A percentile compares a stretch with the other conserved stretches of the same genome.
Evolutionary conservation across 1,284 basidiomycete species (phyloP).

Genomic region (Golubevia pallescens): DNA sequence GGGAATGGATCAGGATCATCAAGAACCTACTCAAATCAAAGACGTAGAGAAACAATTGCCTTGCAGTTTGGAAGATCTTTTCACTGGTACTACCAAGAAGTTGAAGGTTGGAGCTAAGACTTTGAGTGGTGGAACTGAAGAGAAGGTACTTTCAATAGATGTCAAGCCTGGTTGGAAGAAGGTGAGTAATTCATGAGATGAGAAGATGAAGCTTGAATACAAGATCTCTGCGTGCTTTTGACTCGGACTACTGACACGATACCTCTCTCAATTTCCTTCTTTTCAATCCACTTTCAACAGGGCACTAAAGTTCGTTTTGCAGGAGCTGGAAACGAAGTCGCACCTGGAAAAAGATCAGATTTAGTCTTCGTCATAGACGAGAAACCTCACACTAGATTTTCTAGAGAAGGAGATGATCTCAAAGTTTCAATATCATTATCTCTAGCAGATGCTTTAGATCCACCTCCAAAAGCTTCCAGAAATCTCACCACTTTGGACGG

Average conservation of each 20-base stretch:
- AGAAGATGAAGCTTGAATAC: too few species aligned
- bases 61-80: constrained; percentile 88
- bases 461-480: constrained; percentile 40
- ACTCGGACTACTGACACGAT: neutral
- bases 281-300: neutral
- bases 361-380: constrained; percentile 62
- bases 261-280: neutral
- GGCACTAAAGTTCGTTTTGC: constrained; percentile 62
- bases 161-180: constrained; percentile 74
- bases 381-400: constrained; percentile 48
- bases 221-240: constrained; percentile 1
- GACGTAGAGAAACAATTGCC: constrained; percentile 80
- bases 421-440: constrained; percentile 32
- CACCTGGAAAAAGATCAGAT: constrained; percentile 47
- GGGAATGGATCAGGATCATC: constrained; percentile 22
- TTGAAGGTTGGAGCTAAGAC: constrained; percentile 83
- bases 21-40: constrained; percentile 68
- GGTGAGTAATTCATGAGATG: constrained; percentile 3
- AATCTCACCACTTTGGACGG: constrained; percentile 48
- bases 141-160: constrained; percentile 82
- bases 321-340: constrained; percentile 55
- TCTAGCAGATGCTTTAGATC: constrained; percentile 56
- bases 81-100: constrained; percentile 83
- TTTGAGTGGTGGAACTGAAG: constrained; percentile 77
- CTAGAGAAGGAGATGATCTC: constrained; percentile 57